Base-by-base conservation (phyloP, 495 filamentous ascomycete genomes). In the Lichina pygmaea region DNA sequence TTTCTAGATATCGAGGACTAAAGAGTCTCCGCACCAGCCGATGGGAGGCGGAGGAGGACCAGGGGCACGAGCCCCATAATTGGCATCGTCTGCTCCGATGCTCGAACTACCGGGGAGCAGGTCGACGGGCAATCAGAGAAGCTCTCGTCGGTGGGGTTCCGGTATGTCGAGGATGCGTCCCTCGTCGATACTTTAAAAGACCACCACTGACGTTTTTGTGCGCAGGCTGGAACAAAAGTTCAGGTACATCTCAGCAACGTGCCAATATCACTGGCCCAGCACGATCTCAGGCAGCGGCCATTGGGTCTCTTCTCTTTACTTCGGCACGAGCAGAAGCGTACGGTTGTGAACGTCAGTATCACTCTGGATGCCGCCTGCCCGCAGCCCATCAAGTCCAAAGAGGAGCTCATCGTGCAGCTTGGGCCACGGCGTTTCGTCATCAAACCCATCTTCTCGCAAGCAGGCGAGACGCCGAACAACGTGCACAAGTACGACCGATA, bases 401-500 rank as follows among this genome's bases (percentile, higher is more conserved):
- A 84, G 50, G 77, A 91, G 53, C 62, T 97, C 42, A 73, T 97
- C 45, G 59, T 93, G 45, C 86, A 93, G 58, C 82, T 77, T 52
- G 89, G 89, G 24, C 74, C 86, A 12, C 75, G 91, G 38, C 69
- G 86, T 37, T 73, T 93, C 50, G 60, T 83, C 34, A 73, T 93
- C 58, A 92, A 89, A 49, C 86, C 89, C 16, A 60, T 97, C 17
- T 95, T 86, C 66, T 93, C 83, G 3, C 70, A 78, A 51, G 62
- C 66, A 10, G 84, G 82, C 47, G 81, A 74, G 55, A 86, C 85
- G 0, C 79, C 79, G 44, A 97, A 97, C 61, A 75, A 94, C 54
- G 83, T 97, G 10, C 81, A 94, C 65, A 95, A 95, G 58, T 95
- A 79, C 63, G 80, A 86, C 59, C 82, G 91, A 8, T 95, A 73